A percentile compares a stretch with the other conserved stretches of the same genome.
These are phyloP conservation scores for Linnemannia exigua DNA, from an alignment of 192 early-diverging fungal genomes.

Conservation along the genomic window DNA sequence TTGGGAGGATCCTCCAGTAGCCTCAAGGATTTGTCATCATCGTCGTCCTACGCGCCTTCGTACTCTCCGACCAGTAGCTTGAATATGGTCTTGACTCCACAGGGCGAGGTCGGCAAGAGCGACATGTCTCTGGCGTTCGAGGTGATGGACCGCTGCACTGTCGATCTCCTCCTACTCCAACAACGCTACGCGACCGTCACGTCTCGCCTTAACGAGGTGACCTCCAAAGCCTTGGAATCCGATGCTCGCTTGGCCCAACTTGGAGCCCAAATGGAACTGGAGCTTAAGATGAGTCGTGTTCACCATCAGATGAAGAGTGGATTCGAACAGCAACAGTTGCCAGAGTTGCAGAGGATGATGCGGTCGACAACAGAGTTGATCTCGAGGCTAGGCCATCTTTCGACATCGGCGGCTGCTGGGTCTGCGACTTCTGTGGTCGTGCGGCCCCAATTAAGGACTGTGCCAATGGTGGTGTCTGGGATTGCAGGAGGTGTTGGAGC, in stretches of 20 bases:
- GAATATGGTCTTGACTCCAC: slow-evolving; percentile 30
- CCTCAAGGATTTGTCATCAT: background rate
- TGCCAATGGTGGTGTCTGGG: background rate
- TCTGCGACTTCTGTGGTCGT: slow-evolving; percentile 46
- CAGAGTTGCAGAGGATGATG: slow-evolving; percentile 48
- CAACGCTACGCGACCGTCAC: slow-evolving; percentile 26
- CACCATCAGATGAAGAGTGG: slow-evolving; percentile 45
- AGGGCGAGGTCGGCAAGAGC: slow-evolving; percentile 41
- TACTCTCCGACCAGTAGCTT: slow-evolving; percentile 34
- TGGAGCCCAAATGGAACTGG: slow-evolving; percentile 43
- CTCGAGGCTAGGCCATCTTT: slow-evolving; percentile 36
- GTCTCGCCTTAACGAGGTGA: slow-evolving; percentile 13
- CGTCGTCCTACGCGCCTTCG: background rate
- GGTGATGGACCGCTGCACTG: slow-evolving; percentile 46
- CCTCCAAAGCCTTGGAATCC: slow-evolving; percentile 39
- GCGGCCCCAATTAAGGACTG: slow-evolving; percentile 9
- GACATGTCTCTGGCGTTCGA: slow-evolving; percentile 54
- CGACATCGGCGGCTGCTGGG: slow-evolving; percentile 42
- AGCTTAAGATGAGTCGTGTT: slow-evolving; percentile 32
- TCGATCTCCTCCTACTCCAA: slow-evolving; percentile 41
- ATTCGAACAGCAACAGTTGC: slow-evolving; percentile 44
- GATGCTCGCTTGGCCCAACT: slow-evolving; percentile 36
- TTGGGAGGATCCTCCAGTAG: background rate
- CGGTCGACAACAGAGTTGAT: slow-evolving; percentile 39
- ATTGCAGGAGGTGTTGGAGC: background rate